phyloP scores from a whole-genome alignment of 495 filamentous ascomycete genomes.

The Penicillium taxi region DNA sequence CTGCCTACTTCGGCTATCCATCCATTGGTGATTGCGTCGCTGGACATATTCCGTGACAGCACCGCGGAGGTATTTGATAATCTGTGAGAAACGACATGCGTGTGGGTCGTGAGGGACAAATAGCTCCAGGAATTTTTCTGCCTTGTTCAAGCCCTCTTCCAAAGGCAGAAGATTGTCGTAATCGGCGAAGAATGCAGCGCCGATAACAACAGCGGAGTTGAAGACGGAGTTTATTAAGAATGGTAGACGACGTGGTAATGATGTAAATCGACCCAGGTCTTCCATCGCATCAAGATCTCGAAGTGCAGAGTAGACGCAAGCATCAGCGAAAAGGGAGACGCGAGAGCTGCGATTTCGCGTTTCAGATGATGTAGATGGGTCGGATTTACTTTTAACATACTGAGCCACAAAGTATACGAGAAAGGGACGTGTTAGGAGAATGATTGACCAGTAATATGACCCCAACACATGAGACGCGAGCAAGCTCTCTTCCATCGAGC shows the following conservation, averaged over 20 bases:
- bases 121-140: constrained; percentile 52
- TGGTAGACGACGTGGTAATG: constrained; percentile 60
- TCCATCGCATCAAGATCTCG: constrained; percentile 57
- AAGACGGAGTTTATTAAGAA: constrained; percentile 70
- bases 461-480: constrained; percentile 60
- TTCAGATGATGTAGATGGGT: constrained; percentile 16
- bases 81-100: constrained; percentile 55
- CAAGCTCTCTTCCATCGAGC: constrained; percentile 47
- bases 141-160: constrained; percentile 47
- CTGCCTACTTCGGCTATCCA: constrained; percentile 31
- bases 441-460: constrained; percentile 65
- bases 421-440: constrained; percentile 61
- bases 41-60: constrained; percentile 43
- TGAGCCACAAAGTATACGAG: constrained; percentile 50
- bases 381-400: constrained; percentile 33
- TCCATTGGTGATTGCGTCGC: constrained; percentile 30
- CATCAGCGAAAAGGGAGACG: constrained; percentile 59
- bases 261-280: constrained; percentile 47
- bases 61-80: constrained; percentile 52
- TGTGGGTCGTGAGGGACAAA: constrained; percentile 58
- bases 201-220: constrained; percentile 58
- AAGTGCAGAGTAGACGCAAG: constrained; percentile 62
- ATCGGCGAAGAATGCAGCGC: constrained; percentile 61
- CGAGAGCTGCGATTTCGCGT: constrained; percentile 27
- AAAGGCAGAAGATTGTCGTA: constrained; percentile 52